Percentiles rank a stretch among this genome's conserved stretches.
phyloP scores from a whole-genome alignment of 108 stramenopile species.

The Conticribra guillardii region DNA sequence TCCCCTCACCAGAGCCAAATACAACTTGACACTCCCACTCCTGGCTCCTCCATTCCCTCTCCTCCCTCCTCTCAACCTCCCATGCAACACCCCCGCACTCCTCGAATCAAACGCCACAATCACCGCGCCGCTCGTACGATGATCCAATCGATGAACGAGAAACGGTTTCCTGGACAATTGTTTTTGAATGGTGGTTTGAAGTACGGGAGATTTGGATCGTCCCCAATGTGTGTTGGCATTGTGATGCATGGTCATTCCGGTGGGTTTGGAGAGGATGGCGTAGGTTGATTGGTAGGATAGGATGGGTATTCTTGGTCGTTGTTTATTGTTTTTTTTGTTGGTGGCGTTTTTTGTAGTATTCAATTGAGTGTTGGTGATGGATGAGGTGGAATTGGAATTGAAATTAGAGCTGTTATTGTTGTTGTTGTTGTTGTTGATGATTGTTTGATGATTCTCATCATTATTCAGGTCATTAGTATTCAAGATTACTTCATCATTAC shows the following conservation, averaged over 20 bases:
- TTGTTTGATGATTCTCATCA: too few species aligned
- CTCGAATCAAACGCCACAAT: constrained; percentile 66
- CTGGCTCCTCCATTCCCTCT: too few species aligned
- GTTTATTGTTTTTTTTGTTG: too few species aligned
- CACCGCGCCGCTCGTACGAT: constrained; percentile 75
- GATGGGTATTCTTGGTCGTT: constrained; percentile 48
- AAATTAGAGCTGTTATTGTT: too few species aligned
- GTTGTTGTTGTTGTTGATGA: too few species aligned
- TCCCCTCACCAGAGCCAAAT: constrained; percentile 72
- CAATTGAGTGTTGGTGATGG: too few species aligned
- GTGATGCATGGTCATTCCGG: constrained; percentile 64
- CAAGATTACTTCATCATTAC: too few species aligned
- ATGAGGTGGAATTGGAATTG: too few species aligned
- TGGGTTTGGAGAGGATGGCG: constrained; percentile 75
- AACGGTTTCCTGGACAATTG: constrained; percentile 71
- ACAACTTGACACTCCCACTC: constrained; percentile 62
- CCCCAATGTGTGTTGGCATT: constrained; percentile 18
- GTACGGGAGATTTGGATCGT: constrained; percentile 33
- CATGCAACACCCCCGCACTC: constrained; percentile 53
- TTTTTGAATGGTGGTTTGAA: constrained; percentile 55
- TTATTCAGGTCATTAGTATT: too few species aligned
- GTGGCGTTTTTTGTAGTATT: too few species aligned
- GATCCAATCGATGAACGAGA: constrained; percentile 79
- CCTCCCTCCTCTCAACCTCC: constrained; percentile 24
- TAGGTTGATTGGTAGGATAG: constrained; percentile 59